Percentiles rank a stretch among this genome's conserved stretches.
Evolutionary conservation across 768 basidiomycete genomes (phyloP).

Genomic region (Lactarius sp.): DNA sequence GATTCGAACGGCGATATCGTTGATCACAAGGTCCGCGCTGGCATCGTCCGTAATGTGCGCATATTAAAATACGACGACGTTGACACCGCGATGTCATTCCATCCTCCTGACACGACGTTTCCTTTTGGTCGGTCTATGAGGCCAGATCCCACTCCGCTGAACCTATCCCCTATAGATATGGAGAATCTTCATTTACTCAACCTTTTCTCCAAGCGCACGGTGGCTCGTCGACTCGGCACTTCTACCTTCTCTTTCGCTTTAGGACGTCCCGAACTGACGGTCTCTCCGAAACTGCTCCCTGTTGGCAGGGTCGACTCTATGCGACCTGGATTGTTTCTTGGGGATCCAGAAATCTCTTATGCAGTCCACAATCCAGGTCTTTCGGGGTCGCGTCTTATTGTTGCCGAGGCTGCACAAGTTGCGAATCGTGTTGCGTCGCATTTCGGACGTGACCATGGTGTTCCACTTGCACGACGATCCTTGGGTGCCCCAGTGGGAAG

Average conservation of each 20-base stretch:
- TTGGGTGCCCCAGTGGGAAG: conserved; percentile 32
- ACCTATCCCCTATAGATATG: conserved; percentile 12
- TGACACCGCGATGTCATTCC: conserved; percentile 44
- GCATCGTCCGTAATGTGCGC: conserved; percentile 64
- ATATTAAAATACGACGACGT: conserved; percentile 63
- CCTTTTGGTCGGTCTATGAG: conserved; percentile 41
- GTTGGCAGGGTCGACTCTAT: conserved; percentile 6
- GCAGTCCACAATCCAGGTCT: conserved; percentile 34
- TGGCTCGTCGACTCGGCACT: conserved; percentile 1
- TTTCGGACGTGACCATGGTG: conserved; percentile 53
- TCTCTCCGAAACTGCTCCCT: conserved; percentile 29
- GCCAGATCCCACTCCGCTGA: conserved; percentile 5
- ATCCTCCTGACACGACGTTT: conserved; percentile 25
- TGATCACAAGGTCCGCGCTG: conserved; percentile 66
- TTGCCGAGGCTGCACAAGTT: conserved; percentile 79
- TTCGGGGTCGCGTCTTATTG: conserved; percentile 47
- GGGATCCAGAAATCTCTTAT: conserved; percentile 51
- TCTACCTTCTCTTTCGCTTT: neutral
- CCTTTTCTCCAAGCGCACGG: conserved; percentile 23
- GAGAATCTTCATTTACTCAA: conserved; percentile 34
- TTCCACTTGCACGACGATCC: conserved; percentile 63
- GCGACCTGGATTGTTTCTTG: conserved; percentile 34
- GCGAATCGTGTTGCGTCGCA: conserved; percentile 72
- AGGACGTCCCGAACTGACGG: conserved; percentile 21
- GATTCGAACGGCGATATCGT: conserved; percentile 56